Percentiles rank a stretch among this genome's conserved stretches.
phyloP scores from a whole-genome alignment of 1,139 yeast genomes.

The Candida frijolesensis region DNA sequence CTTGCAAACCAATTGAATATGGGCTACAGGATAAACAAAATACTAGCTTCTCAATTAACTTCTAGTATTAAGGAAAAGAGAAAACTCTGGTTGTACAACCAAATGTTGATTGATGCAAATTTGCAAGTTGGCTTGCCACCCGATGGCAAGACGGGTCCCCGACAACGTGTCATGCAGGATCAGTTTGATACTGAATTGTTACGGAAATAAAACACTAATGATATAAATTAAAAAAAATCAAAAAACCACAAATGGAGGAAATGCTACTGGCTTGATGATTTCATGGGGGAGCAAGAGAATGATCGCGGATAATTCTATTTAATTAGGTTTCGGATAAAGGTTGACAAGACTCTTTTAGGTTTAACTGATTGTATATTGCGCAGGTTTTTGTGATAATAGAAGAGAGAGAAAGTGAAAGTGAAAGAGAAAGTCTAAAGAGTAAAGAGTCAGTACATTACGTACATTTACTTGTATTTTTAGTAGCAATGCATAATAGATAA shows the following conservation, averaged over 20 bases:
- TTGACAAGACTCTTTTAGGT: not conserved
- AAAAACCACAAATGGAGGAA: not conserved
- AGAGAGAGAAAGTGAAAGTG: not conserved
- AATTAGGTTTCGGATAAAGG: not conserved
- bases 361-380: not conserved
- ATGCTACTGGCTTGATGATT: not conserved
- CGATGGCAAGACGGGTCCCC: constrained; percentile 16
- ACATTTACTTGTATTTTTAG: not conserved
- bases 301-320: not conserved
- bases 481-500: not conserved
- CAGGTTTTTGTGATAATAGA: not conserved
- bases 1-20: constrained; percentile 35
- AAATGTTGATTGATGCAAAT: constrained; percentile 56
- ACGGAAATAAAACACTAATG: constrained; percentile 8
- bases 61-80: constrained; percentile 39
- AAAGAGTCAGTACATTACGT: not conserved
- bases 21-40: constrained; percentile 48
- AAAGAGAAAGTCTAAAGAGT: not conserved
- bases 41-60: constrained; percentile 46
- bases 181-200: constrained; percentile 33
- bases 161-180: constrained; percentile 30
- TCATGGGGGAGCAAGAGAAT: not conserved
- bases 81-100: constrained; percentile 58
- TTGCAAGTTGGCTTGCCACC: constrained; percentile 40
- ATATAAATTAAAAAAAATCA: too few relatives aligned